Evolutionary conservation across 305 asterid genomes (phyloP).

Genomic region (Nicotiana rustica): DNA sequence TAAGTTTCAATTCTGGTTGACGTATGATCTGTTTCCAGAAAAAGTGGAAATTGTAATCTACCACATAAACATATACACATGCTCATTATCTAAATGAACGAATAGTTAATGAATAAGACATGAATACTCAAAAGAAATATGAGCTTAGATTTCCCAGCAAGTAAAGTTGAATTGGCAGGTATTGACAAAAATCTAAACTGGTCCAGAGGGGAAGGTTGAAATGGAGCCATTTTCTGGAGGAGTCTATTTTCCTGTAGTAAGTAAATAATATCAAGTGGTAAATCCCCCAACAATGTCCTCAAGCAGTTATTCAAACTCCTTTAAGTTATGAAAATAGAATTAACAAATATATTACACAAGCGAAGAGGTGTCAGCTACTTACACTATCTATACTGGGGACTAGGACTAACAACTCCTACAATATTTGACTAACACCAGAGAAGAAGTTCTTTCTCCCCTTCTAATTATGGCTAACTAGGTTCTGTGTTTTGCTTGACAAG

Average conservation of each 20-base stretch:
- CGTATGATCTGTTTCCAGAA: too few species aligned
- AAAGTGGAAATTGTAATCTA: too few species aligned
- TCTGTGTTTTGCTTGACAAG: background rate
- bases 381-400: background rate
- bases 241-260: conserved; percentile 66
- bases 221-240: conserved; percentile 40
- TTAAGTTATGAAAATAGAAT: conserved; percentile 6
- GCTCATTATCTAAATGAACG: too few species aligned
- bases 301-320: conserved; percentile 10
- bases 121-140: too few species aligned
- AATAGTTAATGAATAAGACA: too few species aligned
- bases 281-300: conserved; percentile 12
- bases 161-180: too few species aligned
- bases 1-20: too few species aligned
- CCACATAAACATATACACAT: too few species aligned
- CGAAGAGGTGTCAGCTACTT: background rate
- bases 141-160: too few species aligned
- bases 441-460: background rate
- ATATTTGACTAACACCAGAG: background rate
- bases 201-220: conserved; percentile 51
- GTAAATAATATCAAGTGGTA: conserved; percentile 25
- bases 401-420: conserved; percentile 7
- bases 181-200: too few species aligned
- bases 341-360: background rate
- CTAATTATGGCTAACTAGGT: conserved; percentile 8